Percentiles rank a stretch among this genome's conserved stretches.
These are phyloP conservation scores for Talaromyces rugulosus DNA, from an alignment of 2,329 filamentous ascomycete species.

Conservation along the genomic window DNA sequence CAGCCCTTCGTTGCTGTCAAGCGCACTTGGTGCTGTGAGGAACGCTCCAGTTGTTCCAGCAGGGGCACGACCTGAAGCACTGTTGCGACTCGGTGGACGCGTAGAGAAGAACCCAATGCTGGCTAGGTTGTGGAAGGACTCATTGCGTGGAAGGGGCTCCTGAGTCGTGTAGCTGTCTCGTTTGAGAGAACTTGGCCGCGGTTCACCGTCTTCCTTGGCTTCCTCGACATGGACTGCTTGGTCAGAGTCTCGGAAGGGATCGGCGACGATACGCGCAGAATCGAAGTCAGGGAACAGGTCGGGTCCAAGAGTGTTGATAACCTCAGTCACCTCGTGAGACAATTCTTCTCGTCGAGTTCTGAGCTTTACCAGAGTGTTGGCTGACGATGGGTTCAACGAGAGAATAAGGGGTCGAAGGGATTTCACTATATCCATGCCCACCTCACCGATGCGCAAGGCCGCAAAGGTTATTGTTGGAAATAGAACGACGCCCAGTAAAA, in stretches of 20 bases:
- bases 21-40: constrained; percentile 64
- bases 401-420: constrained; percentile 83
- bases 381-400: constrained; percentile 77
- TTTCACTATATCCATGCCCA: constrained; percentile 98
- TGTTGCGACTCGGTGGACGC: constrained; percentile 73
- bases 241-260: constrained; percentile 42
- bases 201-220: constrained; percentile 13
- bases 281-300: constrained; percentile 98
- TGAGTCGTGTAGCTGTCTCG: constrained; percentile 22
- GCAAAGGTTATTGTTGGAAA: constrained; percentile 90
- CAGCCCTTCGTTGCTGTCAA: constrained; percentile 65
- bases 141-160: constrained; percentile 71
- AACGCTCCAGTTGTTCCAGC: constrained; percentile 60
- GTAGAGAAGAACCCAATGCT: constrained; percentile 87
- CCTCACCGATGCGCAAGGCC: constrained; percentile 88
- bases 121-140: constrained; percentile 88
- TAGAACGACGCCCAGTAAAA: constrained; percentile 69
- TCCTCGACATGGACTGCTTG: constrained; percentile 15
- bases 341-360: constrained; percentile 68
- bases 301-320: constrained; percentile 92
- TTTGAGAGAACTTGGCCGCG: constrained; percentile 18
- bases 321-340: constrained; percentile 75
- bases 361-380: constrained; percentile 77
- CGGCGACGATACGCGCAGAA: constrained; percentile 62
- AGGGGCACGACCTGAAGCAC: constrained; percentile 64